phyloP scores from a whole-genome alignment of 108 stramenopile genomes.

The Skeletonema potamos region DNA sequence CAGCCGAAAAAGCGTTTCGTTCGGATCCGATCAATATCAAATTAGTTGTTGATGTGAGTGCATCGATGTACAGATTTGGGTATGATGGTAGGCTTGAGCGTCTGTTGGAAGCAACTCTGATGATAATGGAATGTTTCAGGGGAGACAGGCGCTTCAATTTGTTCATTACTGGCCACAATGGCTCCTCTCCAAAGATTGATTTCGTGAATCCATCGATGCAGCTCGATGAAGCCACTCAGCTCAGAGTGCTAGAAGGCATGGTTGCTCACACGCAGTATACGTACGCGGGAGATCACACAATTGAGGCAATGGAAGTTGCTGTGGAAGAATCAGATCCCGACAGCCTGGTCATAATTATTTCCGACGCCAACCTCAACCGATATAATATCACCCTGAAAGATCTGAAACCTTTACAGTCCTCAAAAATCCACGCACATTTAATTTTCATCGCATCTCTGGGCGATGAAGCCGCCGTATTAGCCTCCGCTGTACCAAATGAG shows the following conservation, averaged over 20 bases:
- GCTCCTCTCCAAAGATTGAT: constrained; percentile 57
- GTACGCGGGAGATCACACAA: constrained; percentile 77
- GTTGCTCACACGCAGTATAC: constrained; percentile 92
- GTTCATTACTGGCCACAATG: constrained; percentile 78
- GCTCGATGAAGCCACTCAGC: constrained; percentile 49
- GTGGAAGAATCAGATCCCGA: constrained; percentile 41
- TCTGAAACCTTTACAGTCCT: constrained; percentile 43
- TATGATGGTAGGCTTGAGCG: constrained; percentile 81
- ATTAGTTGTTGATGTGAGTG: constrained; percentile 80
- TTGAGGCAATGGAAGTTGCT: constrained; percentile 80
- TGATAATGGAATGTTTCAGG: constrained; percentile 87
- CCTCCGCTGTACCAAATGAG: constrained; percentile 51
- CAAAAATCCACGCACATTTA: constrained; percentile 57
- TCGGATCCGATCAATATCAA: constrained; percentile 50
- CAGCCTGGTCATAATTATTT: constrained; percentile 72
- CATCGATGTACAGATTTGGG: constrained; percentile 90
- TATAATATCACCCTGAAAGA: constrained; percentile 76
- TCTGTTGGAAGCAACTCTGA: constrained; percentile 72
- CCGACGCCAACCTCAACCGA: constrained; percentile 85
- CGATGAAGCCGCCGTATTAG: constrained; percentile 56
- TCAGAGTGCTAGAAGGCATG: constrained; percentile 77
- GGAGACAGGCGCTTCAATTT: constrained; percentile 66
- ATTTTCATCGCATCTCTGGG: constrained; percentile 78
- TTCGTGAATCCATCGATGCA: constrained; percentile 64
- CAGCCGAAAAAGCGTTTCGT: constrained; percentile 30